Evolutionary conservation across 371 early-diverging fungal genomes (phyloP).

Genomic region (Cokeromyces recurvatus): DNA sequence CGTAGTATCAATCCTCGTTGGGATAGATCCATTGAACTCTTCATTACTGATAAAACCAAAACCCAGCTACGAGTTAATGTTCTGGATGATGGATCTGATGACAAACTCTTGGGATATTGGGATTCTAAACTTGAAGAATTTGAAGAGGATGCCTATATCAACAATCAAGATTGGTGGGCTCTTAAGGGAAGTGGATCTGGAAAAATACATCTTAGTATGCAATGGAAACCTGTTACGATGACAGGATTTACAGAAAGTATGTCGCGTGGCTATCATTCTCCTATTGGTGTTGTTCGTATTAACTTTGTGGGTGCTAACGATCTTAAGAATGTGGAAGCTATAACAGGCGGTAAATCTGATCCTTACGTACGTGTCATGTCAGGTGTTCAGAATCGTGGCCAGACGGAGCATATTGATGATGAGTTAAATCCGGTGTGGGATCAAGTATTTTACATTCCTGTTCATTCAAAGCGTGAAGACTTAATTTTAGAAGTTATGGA

Average conservation of each 20-base stretch:
- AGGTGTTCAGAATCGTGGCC: conserved; percentile 54
- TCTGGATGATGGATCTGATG: conserved; percentile 25
- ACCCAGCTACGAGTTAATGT: conserved; percentile 30
- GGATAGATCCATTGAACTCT: conserved; percentile 44
- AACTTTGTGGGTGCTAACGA: conserved; percentile 66
- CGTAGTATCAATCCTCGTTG: conserved; percentile 51
- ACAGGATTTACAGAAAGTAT: conserved; percentile 39
- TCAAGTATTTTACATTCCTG: conserved; percentile 62
- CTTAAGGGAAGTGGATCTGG: conserved; percentile 45
- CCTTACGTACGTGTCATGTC: conserved; percentile 76
- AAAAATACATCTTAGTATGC: conserved; percentile 43
- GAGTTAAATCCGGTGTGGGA: conserved; percentile 87
- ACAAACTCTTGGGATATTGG: conserved; percentile 32
- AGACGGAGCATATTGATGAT: conserved; percentile 64
- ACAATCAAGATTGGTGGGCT: conserved; percentile 50
- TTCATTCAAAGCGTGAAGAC: conserved; percentile 66
- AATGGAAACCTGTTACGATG: conserved; percentile 60
- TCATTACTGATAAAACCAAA: conserved; percentile 42
- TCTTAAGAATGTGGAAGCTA: conserved; percentile 69
- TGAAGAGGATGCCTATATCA: conserved; percentile 28
- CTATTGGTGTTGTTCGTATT: conserved; percentile 85
- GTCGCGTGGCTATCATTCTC: conserved; percentile 44
- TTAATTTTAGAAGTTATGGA: conserved; percentile 79
- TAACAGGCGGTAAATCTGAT: conserved; percentile 74
- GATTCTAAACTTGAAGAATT: conserved; percentile 17